phyloP scores from a whole-genome alignment of 352 stramenopile species.

The Peronospora farinosa region DNA sequence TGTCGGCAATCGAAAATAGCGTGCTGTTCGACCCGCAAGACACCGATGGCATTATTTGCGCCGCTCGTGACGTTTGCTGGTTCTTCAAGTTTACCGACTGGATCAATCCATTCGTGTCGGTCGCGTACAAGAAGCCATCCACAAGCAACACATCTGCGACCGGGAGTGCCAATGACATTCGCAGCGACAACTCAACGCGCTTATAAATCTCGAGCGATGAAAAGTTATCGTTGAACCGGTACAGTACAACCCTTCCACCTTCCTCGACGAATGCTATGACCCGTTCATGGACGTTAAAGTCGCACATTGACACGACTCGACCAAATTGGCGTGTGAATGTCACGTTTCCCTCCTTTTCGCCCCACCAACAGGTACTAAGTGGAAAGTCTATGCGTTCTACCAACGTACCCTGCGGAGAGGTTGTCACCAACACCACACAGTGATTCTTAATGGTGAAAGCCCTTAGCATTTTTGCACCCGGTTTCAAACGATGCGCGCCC shows the following conservation, averaged over 20 bases:
- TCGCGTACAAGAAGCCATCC: slow-evolving; percentile 32
- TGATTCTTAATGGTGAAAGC: slow-evolving; percentile 24
- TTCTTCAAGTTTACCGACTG: slow-evolving; percentile 43
- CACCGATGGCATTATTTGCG: slow-evolving; percentile 16
- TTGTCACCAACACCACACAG: slow-evolving; percentile 29
- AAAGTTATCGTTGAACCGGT: slow-evolving; percentile 28
- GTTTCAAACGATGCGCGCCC: slow-evolving; percentile 17
- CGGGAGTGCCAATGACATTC: slow-evolving; percentile 22
- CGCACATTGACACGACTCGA: slow-evolving; percentile 12
- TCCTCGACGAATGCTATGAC: slow-evolving; percentile 26
- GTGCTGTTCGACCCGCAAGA: slow-evolving; percentile 5
- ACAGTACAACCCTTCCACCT: slow-evolving; percentile 19
- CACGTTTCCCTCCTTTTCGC: slow-evolving; percentile 2
- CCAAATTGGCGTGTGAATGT: slow-evolving; percentile 10
- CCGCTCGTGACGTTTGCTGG: slow-evolving; percentile 37
- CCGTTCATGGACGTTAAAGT: slow-evolving; percentile 22
- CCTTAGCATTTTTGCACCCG: slow-evolving; percentile 14
- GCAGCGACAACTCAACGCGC: slow-evolving; percentile 18
- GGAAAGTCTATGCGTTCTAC: slow-evolving; percentile 25
- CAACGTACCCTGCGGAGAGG: slow-evolving; percentile 6
- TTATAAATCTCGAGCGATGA: slow-evolving; percentile 28
- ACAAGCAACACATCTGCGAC: slow-evolving; percentile 17
- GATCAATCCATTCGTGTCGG: slow-evolving; percentile 23
- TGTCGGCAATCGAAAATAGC: slow-evolving; percentile 26
- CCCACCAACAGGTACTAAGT: neutral